Evolutionary conservation across 805 yeast species (phyloP).

Genomic region (Yarrowia bubula): DNA sequence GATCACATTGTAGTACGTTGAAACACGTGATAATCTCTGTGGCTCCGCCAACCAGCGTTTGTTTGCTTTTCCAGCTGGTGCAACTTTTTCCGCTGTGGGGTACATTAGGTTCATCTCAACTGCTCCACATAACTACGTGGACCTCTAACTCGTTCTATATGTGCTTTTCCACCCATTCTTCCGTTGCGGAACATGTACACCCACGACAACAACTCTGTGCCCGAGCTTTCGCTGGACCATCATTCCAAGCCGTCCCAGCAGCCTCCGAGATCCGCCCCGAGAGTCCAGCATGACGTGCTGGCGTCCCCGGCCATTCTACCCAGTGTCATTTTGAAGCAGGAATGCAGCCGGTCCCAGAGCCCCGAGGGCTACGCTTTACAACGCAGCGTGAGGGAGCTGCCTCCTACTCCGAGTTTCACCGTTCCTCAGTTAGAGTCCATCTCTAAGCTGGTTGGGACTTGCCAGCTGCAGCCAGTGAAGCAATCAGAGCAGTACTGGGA

Average conservation of each 20-base stretch:
- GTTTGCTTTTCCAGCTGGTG: not conserved
- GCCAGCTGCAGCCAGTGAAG: not conserved
- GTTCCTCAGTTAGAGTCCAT: not conserved
- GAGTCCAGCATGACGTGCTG: not conserved
- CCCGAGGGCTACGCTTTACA: conserved; percentile 24
- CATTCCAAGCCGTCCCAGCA: not conserved
- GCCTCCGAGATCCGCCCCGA: not conserved
- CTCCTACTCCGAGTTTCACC: not conserved
- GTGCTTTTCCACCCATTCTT: conserved; percentile 14
- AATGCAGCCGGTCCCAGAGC: conserved; percentile 23
- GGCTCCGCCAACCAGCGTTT: too few relatives aligned
- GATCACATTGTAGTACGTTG: too few relatives aligned
- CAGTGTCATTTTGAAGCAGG: conserved; percentile 20
- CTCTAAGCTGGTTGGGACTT: not conserved
- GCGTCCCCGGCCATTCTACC: conserved; percentile 15
- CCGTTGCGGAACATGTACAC: conserved; percentile 8
- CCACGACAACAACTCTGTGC: conserved; percentile 23
- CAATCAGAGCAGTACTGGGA: not conserved
- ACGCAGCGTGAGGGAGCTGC: not conserved
- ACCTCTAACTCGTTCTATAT: not conserved
- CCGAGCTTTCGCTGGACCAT: conserved; percentile 16
- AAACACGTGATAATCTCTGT: too few relatives aligned
- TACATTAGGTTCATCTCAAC: conserved; percentile 25
- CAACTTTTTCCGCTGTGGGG: conserved; percentile 27
- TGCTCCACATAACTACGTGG: conserved; percentile 15